Percentiles rank a stretch among this genome's conserved stretches.
Conservation (phyloP, 805 yeast genomes). For the Grigorovia jiainica region DNA sequence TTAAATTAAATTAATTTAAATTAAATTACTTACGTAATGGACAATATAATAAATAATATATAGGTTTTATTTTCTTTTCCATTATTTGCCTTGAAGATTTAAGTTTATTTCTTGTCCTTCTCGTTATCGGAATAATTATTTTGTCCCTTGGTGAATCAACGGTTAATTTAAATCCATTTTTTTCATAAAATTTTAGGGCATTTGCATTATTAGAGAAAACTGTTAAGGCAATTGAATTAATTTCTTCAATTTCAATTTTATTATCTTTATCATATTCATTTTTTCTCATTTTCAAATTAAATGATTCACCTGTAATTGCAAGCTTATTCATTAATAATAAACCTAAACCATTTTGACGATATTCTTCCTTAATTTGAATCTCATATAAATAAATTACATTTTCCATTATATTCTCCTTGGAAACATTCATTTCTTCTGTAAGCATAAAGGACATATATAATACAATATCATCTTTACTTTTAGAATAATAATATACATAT, state of each 20-base stretch:
- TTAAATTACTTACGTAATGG: background rate
- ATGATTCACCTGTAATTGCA: background rate
- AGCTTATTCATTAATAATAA: constrained; percentile 6
- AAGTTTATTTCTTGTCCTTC: background rate
- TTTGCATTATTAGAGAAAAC: constrained; percentile 21
- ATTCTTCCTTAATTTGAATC: constrained; percentile 15
- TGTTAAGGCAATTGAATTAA: constrained; percentile 15
- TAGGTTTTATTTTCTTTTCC: background rate
- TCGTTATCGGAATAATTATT: background rate
- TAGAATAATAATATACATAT: constrained; percentile 18
- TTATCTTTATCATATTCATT: background rate
- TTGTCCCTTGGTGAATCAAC: constrained; percentile 17
- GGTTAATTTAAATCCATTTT: constrained; percentile 14
- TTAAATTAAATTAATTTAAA: too few relatives aligned
- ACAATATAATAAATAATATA: constrained; percentile 3
- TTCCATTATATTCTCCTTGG: constrained; percentile 1
- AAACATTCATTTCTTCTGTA: constrained; percentile 19
- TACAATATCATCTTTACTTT: background rate
- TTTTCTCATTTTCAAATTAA: background rate
- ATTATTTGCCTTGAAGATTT: background rate
- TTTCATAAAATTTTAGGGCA: constrained; percentile 18
- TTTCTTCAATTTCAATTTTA: background rate
- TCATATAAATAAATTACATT: constrained; percentile 26
- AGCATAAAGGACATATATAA: constrained; percentile 21
- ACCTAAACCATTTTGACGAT: constrained; percentile 18